These are phyloP conservation scores for Solanum hybrid DNA, from an alignment of 305 asterid species.

Conservation along the genomic window DNA sequence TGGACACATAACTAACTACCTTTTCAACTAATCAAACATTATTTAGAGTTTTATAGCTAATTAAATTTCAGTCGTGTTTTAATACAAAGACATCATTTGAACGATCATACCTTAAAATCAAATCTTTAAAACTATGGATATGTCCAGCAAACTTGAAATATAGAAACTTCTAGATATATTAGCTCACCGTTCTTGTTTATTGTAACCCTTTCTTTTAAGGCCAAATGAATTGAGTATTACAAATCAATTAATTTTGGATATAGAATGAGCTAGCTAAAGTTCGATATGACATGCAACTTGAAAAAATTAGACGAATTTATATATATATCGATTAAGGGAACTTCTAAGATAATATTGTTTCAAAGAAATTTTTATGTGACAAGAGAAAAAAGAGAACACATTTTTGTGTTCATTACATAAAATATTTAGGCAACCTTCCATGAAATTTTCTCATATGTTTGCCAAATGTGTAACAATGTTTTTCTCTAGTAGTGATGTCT, in stretches of 20 bases:
- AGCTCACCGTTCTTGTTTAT: not conserved
- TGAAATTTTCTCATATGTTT: not conserved
- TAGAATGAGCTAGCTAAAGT: not conserved
- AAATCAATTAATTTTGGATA: not conserved
- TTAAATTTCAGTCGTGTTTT: not conserved
- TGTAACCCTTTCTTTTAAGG: not conserved
- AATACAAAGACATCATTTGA: not conserved
- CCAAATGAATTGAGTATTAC: not conserved
- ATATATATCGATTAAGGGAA: too few relatives aligned
- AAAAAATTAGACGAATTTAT: not conserved
- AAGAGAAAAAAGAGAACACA: not conserved
- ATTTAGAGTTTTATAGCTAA: not conserved
- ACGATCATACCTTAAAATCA: not conserved
- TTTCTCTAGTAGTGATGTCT: not conserved
- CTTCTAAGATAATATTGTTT: not conserved
- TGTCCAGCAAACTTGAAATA: not conserved
- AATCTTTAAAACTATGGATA: not conserved
- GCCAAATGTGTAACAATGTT: not conserved
- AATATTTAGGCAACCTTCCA: not conserved
- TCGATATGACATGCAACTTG: not conserved
- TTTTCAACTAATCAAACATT: not conserved
- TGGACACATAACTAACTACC: not conserved
- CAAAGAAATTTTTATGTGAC: not conserved
- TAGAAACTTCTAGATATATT: not conserved
- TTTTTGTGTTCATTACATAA: not conserved